Conservation (phyloP, 2,329 filamentous ascomycete genomes). For the Hypoxylon sp. region DNA sequence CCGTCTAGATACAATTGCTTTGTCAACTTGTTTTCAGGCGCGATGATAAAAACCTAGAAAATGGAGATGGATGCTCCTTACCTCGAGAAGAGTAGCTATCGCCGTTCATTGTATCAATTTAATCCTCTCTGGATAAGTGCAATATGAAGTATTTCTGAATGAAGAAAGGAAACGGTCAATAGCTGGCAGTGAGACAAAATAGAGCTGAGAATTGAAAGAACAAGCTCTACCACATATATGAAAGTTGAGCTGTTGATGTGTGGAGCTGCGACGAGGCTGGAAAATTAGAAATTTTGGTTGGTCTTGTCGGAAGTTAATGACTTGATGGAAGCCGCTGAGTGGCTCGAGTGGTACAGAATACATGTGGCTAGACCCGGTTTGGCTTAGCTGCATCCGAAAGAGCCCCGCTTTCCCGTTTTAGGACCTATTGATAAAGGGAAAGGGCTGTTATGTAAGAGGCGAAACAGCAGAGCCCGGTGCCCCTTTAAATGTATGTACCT, state of each 20-base stretch:
- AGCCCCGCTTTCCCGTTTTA: slow-evolving; percentile 46
- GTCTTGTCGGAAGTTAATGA: slow-evolving; percentile 35
- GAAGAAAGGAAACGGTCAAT: slow-evolving; percentile 22
- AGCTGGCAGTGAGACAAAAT: slow-evolving; percentile 19
- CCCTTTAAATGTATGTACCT: slow-evolving; percentile 1
- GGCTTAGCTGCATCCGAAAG: slow-evolving; percentile 28
- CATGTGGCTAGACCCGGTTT: slow-evolving; percentile 25
- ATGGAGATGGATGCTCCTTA: slow-evolving; percentile 58
- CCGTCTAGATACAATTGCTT: slow-evolving; percentile 58
- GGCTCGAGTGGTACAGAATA: slow-evolving; percentile 26
- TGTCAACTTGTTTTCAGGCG: slow-evolving; percentile 45
- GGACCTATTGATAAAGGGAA: slow-evolving; percentile 11
- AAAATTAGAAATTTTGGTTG: slow-evolving; percentile 54
- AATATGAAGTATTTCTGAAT: slow-evolving; percentile 13
- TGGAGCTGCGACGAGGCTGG: slow-evolving; percentile 54
- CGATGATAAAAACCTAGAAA: slow-evolving; percentile 25
- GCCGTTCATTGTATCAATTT: slow-evolving; percentile 79
- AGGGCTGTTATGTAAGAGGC: not conserved
- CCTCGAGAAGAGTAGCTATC: slow-evolving; percentile 86
- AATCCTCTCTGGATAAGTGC: not conserved
- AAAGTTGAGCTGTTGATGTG: slow-evolving; percentile 49
- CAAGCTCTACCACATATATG: slow-evolving; percentile 38
- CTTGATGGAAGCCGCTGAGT: slow-evolving; percentile 25
- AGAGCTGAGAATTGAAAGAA: slow-evolving; percentile 15
- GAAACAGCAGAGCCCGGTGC: not conserved